Conservation (phyloP, 768 basidiomycete species). For the Scleroderma bovista region DNA sequence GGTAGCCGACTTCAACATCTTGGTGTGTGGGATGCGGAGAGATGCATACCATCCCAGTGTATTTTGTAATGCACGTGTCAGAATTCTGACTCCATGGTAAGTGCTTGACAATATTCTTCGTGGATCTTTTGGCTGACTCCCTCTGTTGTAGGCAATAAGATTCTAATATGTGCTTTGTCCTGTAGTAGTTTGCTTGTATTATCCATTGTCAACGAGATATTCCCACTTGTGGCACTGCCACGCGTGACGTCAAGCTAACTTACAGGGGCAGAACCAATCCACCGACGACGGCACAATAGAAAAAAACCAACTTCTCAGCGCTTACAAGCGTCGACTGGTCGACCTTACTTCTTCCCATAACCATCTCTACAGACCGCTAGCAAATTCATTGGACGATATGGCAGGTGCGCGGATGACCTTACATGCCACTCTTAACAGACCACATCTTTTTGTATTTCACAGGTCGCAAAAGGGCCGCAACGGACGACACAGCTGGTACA, state of each 20-base stretch:
- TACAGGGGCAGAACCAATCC: not conserved
- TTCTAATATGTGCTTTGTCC: not conserved
- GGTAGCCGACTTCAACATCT: conserved; percentile 4
- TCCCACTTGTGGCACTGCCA: conserved; percentile 9
- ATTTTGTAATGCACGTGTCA: conserved; percentile 10
- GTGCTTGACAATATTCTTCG: not conserved
- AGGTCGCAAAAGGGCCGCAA: conserved; percentile 45
- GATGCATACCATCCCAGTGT: conserved; percentile 2
- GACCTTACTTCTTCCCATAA: not conserved
- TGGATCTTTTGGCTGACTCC: not conserved
- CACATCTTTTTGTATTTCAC: not conserved
- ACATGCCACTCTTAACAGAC: not conserved
- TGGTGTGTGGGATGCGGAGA: conserved; percentile 2
- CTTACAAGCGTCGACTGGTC: not conserved
- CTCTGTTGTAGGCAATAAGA: not conserved
- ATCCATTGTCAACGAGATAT: not conserved
- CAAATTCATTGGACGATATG: conserved; percentile 13
- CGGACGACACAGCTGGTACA: conserved; percentile 22
- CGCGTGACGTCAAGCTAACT: conserved; percentile 29
- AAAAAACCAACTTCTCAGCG: not conserved
- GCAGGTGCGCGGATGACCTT: conserved; percentile 19
- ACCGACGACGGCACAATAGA: not conserved
- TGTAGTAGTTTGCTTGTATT: not conserved
- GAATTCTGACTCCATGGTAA: conserved; percentile 16
- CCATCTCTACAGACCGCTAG: not conserved